phyloP scores from a whole-genome alignment of 2,329 filamentous ascomycete genomes.

The Diaporthe sp. region DNA sequence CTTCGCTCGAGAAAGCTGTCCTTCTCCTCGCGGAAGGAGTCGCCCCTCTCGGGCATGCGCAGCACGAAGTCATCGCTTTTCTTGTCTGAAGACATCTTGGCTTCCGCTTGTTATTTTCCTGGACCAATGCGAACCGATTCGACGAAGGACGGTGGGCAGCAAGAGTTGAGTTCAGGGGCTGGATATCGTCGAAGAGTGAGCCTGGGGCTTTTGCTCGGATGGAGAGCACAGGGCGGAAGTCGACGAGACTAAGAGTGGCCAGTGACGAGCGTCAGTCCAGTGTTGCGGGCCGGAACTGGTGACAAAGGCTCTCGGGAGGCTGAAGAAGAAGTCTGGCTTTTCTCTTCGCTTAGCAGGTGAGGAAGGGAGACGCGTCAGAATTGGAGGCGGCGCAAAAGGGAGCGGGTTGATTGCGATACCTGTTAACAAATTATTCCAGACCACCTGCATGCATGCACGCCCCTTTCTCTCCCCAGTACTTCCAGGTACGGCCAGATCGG shows the following conservation, averaged over 20 bases:
- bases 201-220: conserved; percentile 1
- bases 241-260: neutral
- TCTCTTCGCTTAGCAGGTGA: conserved; percentile 13
- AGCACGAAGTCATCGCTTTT: conserved; percentile 86
- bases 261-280: neutral
- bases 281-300: neutral
- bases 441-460: conserved; percentile 9
- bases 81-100: conserved; percentile 80
- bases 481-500: neutral
- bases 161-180: neutral
- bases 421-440: conserved; percentile 31
- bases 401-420: conserved; percentile 23
- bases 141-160: conserved; percentile 10
- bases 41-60: conserved; percentile 72
- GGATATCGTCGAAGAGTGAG: conserved; percentile 11
- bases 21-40: conserved; percentile 63
- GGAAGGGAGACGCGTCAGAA: conserved; percentile 25
- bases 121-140: neutral
- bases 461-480: conserved; percentile 2
- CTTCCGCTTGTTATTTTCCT: conserved; percentile 25
- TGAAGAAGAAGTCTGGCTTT: conserved; percentile 1
- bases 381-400: conserved; percentile 20
- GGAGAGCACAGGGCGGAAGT: neutral
- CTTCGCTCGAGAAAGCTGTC: conserved; percentile 59
- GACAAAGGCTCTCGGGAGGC: neutral